Percentiles rank a stretch among this genome's conserved stretches.
Evolutionary conservation across 768 basidiomycete species (phyloP).

Genomic region (Suillus clintonianus): DNA sequence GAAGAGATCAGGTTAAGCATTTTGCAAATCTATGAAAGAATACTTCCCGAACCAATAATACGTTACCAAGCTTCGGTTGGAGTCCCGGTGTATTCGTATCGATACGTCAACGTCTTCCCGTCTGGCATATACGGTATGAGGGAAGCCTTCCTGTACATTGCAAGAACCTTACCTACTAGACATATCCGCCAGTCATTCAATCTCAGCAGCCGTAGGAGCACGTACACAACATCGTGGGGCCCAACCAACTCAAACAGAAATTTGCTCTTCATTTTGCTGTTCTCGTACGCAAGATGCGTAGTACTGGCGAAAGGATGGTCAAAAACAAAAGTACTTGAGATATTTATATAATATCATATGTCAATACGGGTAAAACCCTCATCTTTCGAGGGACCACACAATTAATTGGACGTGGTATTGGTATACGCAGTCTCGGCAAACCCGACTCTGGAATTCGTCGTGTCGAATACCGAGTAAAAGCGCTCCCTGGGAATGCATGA

Average conservation of each 20-base stretch:
- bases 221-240: not conserved
- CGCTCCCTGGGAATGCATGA: slow-evolving; percentile 19
- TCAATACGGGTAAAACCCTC: not conserved
- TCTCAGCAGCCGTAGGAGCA: not conserved
- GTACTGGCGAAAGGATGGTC: not conserved
- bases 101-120: not conserved
- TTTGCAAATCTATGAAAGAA: not conserved
- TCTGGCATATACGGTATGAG: not conserved
- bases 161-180: not conserved
- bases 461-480: slow-evolving; percentile 39
- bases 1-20: not conserved
- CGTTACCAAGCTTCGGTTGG: not conserved
- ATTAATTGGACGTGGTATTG: not conserved
- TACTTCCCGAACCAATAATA: not conserved
- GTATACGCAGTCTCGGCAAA: slow-evolving; percentile 37
- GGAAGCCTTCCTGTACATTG: not conserved
- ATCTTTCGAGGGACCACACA: not conserved
- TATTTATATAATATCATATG: not conserved
- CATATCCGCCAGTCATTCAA: not conserved
- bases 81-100: not conserved
- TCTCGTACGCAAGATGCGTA: not conserved
- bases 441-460: slow-evolving; percentile 32
- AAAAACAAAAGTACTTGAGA: not conserved
- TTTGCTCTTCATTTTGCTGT: not conserved
- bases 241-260: not conserved